Conservation (phyloP, 495 filamentous ascomycete species). For the Paragyromitra xinjiangensis region DNA sequence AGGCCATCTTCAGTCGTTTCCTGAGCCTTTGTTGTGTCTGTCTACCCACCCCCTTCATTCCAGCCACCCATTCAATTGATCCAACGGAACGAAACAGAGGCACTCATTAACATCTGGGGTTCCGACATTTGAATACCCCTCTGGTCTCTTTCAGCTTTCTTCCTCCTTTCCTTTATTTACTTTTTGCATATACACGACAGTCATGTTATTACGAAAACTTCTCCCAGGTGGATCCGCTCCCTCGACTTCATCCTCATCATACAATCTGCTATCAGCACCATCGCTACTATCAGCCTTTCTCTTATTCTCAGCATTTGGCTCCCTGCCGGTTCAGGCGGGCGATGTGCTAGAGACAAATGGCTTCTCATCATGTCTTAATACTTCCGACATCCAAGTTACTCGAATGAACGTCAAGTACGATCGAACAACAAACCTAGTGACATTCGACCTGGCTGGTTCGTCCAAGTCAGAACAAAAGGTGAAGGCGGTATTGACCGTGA, state of each 20-base stretch:
- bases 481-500: constrained; percentile 77
- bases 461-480: constrained; percentile 81
- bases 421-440: constrained; percentile 72
- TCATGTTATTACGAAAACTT: constrained; percentile 57
- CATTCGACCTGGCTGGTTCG: constrained; percentile 84
- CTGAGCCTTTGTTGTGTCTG: constrained; percentile 31
- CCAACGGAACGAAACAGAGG: constrained; percentile 9
- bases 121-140: constrained; percentile 7
- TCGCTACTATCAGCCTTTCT: constrained; percentile 53
- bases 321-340: constrained; percentile 62
- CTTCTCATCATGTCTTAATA: constrained; percentile 76
- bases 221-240: constrained; percentile 43
- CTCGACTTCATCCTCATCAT: constrained; percentile 30
- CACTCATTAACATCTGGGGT: constrained; percentile 12
- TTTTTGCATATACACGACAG: constrained; percentile 52
- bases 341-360: constrained; percentile 83
- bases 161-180: constrained; percentile 31
- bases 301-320: constrained; percentile 54
- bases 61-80: constrained; percentile 42
- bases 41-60: constrained; percentile 39
- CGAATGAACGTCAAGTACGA: constrained; percentile 82
- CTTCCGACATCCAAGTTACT: constrained; percentile 74
- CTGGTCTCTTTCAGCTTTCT: constrained; percentile 1
- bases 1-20: constrained; percentile 16
- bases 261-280: constrained; percentile 38